These are phyloP conservation scores for Cordyceps cicadae DNA, from an alignment of 2,329 filamentous ascomycete genomes.

Conservation along the genomic window DNA sequence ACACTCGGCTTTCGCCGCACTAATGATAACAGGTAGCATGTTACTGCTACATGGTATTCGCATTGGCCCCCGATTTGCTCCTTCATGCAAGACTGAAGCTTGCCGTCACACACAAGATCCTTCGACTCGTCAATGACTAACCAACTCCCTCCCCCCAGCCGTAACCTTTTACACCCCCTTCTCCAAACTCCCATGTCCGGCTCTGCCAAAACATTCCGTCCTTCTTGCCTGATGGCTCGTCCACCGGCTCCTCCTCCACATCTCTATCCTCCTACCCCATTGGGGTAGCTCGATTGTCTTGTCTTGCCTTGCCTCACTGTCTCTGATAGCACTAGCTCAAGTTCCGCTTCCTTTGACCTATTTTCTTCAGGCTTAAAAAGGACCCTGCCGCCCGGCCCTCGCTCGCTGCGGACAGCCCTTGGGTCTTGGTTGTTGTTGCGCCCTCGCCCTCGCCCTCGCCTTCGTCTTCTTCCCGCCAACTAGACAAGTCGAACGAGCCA, in stretches of 20 bases:
- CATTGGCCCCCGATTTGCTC: not conserved
- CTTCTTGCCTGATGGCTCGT: not conserved
- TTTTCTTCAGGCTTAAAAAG: not conserved
- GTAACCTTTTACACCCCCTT: not conserved
- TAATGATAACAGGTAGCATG: not conserved
- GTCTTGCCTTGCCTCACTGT: not conserved
- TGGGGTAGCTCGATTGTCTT: not conserved
- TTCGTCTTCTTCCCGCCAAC: not conserved
- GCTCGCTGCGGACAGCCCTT: not conserved
- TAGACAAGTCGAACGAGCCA: not conserved
- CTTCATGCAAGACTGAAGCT: not conserved
- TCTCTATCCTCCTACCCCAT: constrained; percentile 7
- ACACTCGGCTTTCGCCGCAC: not conserved
- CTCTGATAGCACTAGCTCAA: not conserved
- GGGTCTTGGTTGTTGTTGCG: not conserved
- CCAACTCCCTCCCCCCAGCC: not conserved
- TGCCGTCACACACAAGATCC: not conserved
- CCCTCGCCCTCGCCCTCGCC: not conserved
- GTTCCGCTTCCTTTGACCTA: not conserved
- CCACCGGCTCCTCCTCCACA: constrained; percentile 5
- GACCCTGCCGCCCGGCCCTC: not conserved
- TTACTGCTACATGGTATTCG: not conserved
- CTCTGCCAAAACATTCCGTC: not conserved
- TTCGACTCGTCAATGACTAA: not conserved
- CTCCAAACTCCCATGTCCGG: not conserved